phyloP scores from a whole-genome alignment of 164 flowering plant species.

The Annona squamosa region DNA sequence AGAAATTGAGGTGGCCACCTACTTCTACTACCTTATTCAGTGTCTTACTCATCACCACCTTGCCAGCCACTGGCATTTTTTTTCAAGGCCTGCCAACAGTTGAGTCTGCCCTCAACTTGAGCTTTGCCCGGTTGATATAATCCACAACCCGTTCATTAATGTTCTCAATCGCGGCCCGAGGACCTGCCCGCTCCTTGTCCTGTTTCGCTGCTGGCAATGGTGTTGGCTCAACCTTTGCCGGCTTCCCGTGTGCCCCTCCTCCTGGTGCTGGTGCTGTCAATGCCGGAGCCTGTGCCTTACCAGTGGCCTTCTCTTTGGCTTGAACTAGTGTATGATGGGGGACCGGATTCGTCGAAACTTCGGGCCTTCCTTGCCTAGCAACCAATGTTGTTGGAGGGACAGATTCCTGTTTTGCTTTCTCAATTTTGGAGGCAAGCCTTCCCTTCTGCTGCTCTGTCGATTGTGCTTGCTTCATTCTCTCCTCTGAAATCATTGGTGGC shows the following conservation, averaged over 20 bases:
- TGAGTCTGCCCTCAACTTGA: too few species aligned
- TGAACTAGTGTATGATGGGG: not conserved
- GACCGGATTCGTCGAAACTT: not conserved
- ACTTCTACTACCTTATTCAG: too few species aligned
- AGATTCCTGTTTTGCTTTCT: not conserved
- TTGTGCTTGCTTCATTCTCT: not conserved
- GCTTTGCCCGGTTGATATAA: not conserved
- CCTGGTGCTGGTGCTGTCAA: not conserved
- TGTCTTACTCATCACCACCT: too few species aligned
- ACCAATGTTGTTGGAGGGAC: not conserved
- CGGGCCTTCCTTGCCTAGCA: not conserved
- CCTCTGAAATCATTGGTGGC: not conserved
- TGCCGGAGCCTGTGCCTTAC: not conserved
- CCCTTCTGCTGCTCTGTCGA: not conserved
- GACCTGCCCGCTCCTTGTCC: not conserved
- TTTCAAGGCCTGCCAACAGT: too few species aligned
- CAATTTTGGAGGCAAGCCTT: not conserved
- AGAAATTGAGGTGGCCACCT: too few species aligned
- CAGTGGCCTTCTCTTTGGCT: not conserved
- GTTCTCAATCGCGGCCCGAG: not conserved
- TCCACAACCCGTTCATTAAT: conserved; percentile 7
- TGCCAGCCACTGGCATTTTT: too few species aligned
- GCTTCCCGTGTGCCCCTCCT: not conserved
- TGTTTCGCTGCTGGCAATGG: not conserved
- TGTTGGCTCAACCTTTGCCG: not conserved